phyloP scores from a whole-genome alignment of 768 basidiomycete genomes.

The Kwoniella sp. region DNA sequence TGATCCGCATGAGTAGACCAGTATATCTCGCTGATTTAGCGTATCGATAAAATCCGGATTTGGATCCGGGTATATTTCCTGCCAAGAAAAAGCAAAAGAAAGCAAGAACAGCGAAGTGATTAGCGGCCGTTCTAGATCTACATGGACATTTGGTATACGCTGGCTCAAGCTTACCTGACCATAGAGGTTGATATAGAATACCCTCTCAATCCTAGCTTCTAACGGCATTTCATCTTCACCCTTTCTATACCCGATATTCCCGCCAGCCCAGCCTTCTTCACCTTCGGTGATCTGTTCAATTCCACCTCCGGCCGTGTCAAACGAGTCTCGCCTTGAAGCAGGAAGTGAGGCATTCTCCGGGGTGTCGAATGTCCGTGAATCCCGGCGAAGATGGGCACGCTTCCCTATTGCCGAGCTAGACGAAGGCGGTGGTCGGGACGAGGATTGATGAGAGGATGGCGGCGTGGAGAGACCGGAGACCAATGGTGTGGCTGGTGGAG shows the following conservation, averaged over 20 bases:
- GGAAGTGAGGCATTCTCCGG: constrained; percentile 18
- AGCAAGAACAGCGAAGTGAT: not conserved
- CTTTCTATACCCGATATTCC: constrained; percentile 50
- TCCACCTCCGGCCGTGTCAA: not conserved
- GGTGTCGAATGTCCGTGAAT: constrained; percentile 50
- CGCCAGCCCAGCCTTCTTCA: constrained; percentile 23
- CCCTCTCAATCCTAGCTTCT: constrained; percentile 44
- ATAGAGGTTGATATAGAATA: constrained; percentile 88
- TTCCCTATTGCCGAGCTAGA: not conserved
- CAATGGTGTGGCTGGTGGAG: not conserved
- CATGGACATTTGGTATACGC: too few species aligned
- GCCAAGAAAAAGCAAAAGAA: too few species aligned
- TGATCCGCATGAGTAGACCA: constrained; percentile 92
- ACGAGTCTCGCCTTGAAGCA: constrained; percentile 4
- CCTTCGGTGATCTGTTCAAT: constrained; percentile 10
- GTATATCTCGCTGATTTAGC: constrained; percentile 64
- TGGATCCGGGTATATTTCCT: constrained; percentile 84
- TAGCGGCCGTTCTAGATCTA: too few species aligned
- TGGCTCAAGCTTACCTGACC: constrained; percentile 62
- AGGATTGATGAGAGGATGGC: constrained; percentile 22
- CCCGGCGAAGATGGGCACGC: constrained; percentile 33
- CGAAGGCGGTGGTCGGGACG: not conserved
- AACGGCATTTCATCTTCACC: constrained; percentile 48
- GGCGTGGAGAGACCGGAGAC: constrained; percentile 9
- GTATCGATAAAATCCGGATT: constrained; percentile 76